Percentiles rank a stretch among this genome's conserved stretches.
These are phyloP conservation scores for Abortiporus biennis DNA, from an alignment of 1,284 basidiomycete genomes.

Conservation along the genomic window DNA sequence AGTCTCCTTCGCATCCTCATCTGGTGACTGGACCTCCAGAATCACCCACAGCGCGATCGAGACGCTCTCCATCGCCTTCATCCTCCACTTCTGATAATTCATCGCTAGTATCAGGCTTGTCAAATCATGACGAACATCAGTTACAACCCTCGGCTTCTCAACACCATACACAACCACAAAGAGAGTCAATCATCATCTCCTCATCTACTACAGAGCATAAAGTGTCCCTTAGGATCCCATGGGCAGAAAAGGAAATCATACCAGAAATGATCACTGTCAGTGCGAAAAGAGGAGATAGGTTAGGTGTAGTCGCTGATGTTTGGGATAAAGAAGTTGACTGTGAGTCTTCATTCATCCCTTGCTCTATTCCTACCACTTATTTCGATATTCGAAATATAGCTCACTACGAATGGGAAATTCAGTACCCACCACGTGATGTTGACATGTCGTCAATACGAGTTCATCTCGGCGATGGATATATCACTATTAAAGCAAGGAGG, in stretches of 20 bases:
- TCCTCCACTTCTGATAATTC: no score
- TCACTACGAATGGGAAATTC: slow-evolving; percentile 25
- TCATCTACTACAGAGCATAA: no score
- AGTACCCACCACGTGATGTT: slow-evolving; percentile 22
- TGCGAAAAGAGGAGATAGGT: slow-evolving; percentile 20
- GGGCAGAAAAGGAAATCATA: slow-evolving; percentile 17
- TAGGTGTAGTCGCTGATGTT: slow-evolving; percentile 23
- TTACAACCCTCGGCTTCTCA: no score
- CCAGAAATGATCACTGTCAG: slow-evolving; percentile 27
- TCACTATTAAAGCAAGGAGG: slow-evolving; percentile 16
- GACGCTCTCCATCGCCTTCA: no score
- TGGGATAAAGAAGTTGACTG: slow-evolving; percentile 23
- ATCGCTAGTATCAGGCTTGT: no score
- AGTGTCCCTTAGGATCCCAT: no score
- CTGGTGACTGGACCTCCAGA: no score
- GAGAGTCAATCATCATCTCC: no score
- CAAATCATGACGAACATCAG: no score
- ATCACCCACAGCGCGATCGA: no score
- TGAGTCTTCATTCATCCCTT: slow-evolving; percentile 10
- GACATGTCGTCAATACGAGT: slow-evolving; percentile 21
- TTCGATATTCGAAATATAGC: slow-evolving; percentile 12
- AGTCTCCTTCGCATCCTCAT: no score
- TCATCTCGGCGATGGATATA: slow-evolving; percentile 17
- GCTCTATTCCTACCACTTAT: not conserved
- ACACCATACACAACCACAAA: no score